A percentile compares a stretch with the other conserved stretches of the same genome.
Evolutionary conservation across 2,329 filamentous ascomycete genomes (phyloP).

Genomic region (Acephala macrosclerotiorum): DNA sequence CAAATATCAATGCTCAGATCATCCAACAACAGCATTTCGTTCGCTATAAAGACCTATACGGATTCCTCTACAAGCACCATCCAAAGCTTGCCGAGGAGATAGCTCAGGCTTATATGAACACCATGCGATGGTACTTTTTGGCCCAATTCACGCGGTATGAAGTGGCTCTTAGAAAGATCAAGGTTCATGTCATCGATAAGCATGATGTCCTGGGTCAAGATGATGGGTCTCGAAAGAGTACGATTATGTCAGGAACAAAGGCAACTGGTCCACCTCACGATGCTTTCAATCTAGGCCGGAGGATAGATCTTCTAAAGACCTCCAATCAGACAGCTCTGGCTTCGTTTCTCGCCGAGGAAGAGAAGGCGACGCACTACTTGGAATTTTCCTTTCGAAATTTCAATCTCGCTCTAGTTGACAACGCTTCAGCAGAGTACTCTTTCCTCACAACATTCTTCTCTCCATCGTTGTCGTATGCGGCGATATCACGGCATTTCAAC

Average conservation of each 20-base stretch:
- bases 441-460: conserved; percentile 93
- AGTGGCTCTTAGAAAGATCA: conserved; percentile 83
- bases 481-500: conserved; percentile 82
- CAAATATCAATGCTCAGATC: conserved; percentile 96
- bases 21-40: conserved; percentile 94
- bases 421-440: conserved; percentile 92
- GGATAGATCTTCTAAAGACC: conserved; percentile 81
- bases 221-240: conserved; percentile 70
- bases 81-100: conserved; percentile 88
- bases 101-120: conserved; percentile 92
- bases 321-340: conserved; percentile 79
- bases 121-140: conserved; percentile 98
- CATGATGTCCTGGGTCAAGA: conserved; percentile 85
- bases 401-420: conserved; percentile 92
- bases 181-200: conserved; percentile 82
- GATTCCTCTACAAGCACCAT: conserved; percentile 85
- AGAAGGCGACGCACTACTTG: conserved; percentile 83
- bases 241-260: conserved; percentile 60
- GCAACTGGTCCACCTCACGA: conserved; percentile 73
- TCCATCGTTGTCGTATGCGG: conserved; percentile 75
- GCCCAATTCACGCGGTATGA: conserved; percentile 92
- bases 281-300: conserved; percentile 86
- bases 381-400: conserved; percentile 94
- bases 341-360: conserved; percentile 91
- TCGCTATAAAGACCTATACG: conserved; percentile 85